Base-by-base conservation (phyloP, 139 green algal species). In the Raphidocelis subcapitata region DNA sequence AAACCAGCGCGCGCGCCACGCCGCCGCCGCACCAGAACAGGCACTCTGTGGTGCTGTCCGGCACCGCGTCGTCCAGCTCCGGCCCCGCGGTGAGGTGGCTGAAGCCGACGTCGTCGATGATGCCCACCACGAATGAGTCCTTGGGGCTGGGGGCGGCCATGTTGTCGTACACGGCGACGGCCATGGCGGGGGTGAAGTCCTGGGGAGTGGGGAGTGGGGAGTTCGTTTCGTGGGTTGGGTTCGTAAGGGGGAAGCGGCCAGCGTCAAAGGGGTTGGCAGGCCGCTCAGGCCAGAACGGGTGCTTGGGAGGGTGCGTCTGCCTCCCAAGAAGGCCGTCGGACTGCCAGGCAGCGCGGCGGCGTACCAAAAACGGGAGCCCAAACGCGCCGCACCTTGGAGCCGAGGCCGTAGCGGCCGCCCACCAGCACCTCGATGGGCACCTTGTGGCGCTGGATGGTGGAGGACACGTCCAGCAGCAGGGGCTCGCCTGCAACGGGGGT, bases 111-210 rank as follows among this genome's bases (percentile, higher is more conserved):
- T 87, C 81, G 29, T 87, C 84, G 14, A 67, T 64, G 54, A 83
- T 87, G 79, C 84, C 76, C 2, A 82, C 69, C 44, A 56, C 63
- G 54, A 84, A 85, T 44, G 44, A 41, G 56, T 72, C 60, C 46
- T 73, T 73, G 60, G 81, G 77, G 60, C 57, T 57, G 46, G 67
- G 49, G 16, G 59, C 41, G 29, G 35, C 61, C 65, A 89, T 76
- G 72, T 89, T 85, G 60, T 85, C 79, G 60, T 72, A 89, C 37
- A 82, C 75, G 10, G 84, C 84, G 49, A 80, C 64, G 24, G 72
- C 81, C 72, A 84, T 81, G 26, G 78, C 77, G 12, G 84, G 84
- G 2, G 82, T 86, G 76, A 89, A 89, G 73, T 89, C 84, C 79
- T 49, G 41, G 41, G 41, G 41, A 12, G n/a, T n/a, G 8, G 41